Evolutionary conservation across 331 rosid species (phyloP).

Genomic region (Rhamnella rubrinervis): DNA sequence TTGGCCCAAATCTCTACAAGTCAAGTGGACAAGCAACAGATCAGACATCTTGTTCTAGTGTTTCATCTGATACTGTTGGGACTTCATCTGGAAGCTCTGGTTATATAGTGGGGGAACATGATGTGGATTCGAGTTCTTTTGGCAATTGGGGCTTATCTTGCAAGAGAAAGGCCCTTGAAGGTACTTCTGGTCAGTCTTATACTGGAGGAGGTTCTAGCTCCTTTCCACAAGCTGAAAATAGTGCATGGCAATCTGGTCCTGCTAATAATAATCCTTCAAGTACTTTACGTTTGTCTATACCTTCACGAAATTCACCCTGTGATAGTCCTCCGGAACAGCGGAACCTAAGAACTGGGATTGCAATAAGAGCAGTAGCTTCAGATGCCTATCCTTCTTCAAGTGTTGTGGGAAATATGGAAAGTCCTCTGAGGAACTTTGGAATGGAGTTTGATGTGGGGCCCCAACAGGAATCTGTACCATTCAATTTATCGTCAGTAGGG

Average conservation of each 20-base stretch:
- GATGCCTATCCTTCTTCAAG: slow-evolving; percentile 44
- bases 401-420: slow-evolving; percentile 44
- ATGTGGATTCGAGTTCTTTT: slow-evolving; percentile 41
- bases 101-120: slow-evolving; percentile 43
- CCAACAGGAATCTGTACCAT: slow-evolving; percentile 53
- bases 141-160: slow-evolving; percentile 73
- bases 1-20: slow-evolving; percentile 32
- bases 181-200: slow-evolving; percentile 55
- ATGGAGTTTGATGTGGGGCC: slow-evolving; percentile 41
- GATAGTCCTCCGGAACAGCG: slow-evolving; percentile 42
- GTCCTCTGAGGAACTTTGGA: slow-evolving; percentile 38
- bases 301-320: slow-evolving; percentile 37
- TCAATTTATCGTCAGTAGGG: slow-evolving; percentile 49
- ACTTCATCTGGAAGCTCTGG: slow-evolving; percentile 55
- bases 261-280: slow-evolving; percentile 45
- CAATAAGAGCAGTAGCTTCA: slow-evolving; percentile 39
- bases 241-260: slow-evolving; percentile 40
- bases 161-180: slow-evolving; percentile 80
- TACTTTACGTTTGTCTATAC: slow-evolving; percentile 41
- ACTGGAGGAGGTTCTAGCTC: slow-evolving; percentile 64
- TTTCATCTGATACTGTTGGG: slow-evolving; percentile 38
- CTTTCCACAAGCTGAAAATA: slow-evolving; percentile 43
- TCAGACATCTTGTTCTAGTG: slow-evolving; percentile 35
- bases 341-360: slow-evolving; percentile 44
- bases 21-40: slow-evolving; percentile 42